phyloP scores from a whole-genome alignment of 208 protist species.

The Crithidia sp. region DNA sequence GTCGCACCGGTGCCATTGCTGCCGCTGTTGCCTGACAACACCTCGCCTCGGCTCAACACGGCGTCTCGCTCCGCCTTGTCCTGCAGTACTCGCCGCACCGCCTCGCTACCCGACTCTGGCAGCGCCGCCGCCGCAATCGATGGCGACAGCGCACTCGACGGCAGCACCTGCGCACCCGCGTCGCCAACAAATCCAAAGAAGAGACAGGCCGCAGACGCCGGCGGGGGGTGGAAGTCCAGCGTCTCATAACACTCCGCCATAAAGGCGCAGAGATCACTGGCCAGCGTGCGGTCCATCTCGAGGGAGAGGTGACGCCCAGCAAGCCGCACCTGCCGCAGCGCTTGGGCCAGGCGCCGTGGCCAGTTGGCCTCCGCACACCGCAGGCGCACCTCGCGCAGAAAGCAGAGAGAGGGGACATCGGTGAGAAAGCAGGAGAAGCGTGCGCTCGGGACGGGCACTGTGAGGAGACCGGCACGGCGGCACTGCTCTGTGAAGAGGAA shows the following conservation, averaged over 20 bases:
- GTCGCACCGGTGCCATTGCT: too few relatives aligned
- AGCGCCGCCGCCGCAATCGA: constrained; percentile 3
- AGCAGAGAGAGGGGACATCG: constrained; percentile 45
- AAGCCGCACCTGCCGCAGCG: constrained; percentile 9
- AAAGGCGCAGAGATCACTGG: constrained; percentile 10
- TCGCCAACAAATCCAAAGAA: constrained; percentile 28
- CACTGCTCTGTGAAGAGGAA: constrained; percentile 45
- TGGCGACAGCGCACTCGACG: neutral
- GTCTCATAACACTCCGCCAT: constrained; percentile 9
- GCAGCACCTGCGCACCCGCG: neutral
- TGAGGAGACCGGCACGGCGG: constrained; percentile 19
- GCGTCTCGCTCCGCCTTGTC: constrained; percentile 5
- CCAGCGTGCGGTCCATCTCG: neutral
- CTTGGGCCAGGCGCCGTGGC: constrained; percentile 1
- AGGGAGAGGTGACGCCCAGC: neutral
- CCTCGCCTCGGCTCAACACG: neutral
- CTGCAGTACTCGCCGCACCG: neutral
- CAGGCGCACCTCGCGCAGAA: constrained; percentile 53
- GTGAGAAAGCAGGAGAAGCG: constrained; percentile 53
- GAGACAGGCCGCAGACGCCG: neutral
- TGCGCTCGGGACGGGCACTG: constrained; percentile 29
- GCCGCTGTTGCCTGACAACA: neutral
- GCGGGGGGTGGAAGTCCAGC: constrained; percentile 16
- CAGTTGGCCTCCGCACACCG: constrained; percentile 18
- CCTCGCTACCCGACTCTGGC: neutral